Base-by-base conservation (phyloP, 331 rosid species). In the Malus hybrid region DNA sequence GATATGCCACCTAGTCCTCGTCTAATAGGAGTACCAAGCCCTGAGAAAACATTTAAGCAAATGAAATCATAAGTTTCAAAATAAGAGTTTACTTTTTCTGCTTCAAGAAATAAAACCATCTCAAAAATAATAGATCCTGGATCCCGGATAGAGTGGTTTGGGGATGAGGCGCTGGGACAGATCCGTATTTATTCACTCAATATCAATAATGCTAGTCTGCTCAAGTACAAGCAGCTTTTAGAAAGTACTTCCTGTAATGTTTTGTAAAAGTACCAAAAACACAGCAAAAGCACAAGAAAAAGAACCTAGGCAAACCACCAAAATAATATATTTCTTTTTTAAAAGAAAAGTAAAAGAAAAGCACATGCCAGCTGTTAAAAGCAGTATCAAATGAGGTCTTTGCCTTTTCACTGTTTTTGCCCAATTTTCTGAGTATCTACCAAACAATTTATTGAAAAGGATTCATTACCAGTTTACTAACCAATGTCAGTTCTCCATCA, bases 1-100 rank as follows among this genome's bases (percentile, higher is more conserved):
- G 98, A 90, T 77, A 91, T 90, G 83, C 98, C 91, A 61, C 90
- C 95, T 73, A 93, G 88, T 76, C 98, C 98, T 33, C 97, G 89
- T 61, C 98, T 88, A 85, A 93, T 88, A 55, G 98, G 98, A 32
- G 97, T 93, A 71, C 95, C 95, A 28, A 70, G 78, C 74, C 96
- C 98, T 93, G 80, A 54, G 75, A 71, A 42, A 42, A 42, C 48
- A 42, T 4, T 42, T 42, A 42, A 42, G 46, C 12, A 39, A 39
- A 39, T 39, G 46, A 39, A 39, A 39, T 34, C 69, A 81, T 15
- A 50, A 57, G 46, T 70, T 70, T 57, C 65, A 55, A 79, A 79
- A 65, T 56, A 29, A 44, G 24, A 36, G 32, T 22, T 19, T 32
- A 59, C 8, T 20, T 64, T 6, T 10, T 4, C 33, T 39, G 46